phyloP scores from a whole-genome alignment of 495 filamentous ascomycete species.

The Neurospora intermedia region DNA sequence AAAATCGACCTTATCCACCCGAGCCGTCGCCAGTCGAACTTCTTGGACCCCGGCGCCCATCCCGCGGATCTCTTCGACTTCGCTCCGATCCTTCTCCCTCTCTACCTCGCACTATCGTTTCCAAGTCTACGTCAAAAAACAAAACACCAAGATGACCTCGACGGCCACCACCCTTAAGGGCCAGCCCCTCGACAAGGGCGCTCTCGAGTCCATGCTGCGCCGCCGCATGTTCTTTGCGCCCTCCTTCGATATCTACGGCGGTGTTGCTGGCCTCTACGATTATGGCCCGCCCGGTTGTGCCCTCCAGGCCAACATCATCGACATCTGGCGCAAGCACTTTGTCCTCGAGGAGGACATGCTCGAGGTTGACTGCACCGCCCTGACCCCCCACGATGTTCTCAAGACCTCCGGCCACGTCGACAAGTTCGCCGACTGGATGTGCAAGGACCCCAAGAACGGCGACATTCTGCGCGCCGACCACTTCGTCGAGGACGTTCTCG shows the following conservation, averaged over 20 bases:
- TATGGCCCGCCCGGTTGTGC: slow-evolving; percentile 76
- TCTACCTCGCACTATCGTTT: slow-evolving; percentile 12
- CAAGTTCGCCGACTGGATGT: slow-evolving; percentile 98
- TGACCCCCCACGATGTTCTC: slow-evolving; percentile 81
- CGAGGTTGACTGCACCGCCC: slow-evolving; percentile 74
- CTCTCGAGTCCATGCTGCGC: slow-evolving; percentile 73
- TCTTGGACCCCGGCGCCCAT: neutral
- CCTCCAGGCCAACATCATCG: slow-evolving; percentile 75
- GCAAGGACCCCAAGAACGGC: slow-evolving; percentile 94
- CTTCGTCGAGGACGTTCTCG: slow-evolving; percentile 86
- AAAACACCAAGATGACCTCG: slow-evolving; percentile 27
- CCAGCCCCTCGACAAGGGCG: slow-evolving; percentile 69
- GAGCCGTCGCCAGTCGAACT: neutral
- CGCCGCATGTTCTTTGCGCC: slow-evolving; percentile 91
- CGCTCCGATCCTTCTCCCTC: slow-evolving; percentile 8
- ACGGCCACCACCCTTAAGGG: slow-evolving; percentile 70
- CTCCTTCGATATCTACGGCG: slow-evolving; percentile 88
- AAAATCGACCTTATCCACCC: slow-evolving; percentile 8
- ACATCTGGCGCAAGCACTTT: slow-evolving; percentile 88
- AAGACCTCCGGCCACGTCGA: slow-evolving; percentile 97
- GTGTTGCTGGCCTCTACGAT: slow-evolving; percentile 76
- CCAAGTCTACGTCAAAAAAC: slow-evolving; percentile 24
- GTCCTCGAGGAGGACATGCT: slow-evolving; percentile 82
- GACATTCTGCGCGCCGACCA: slow-evolving; percentile 96
- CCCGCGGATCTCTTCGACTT: slow-evolving; percentile 6